A percentile compares a stretch with the other conserved stretches of the same genome.
Conservation (phyloP, 2,329 filamentous ascomycete species). For the Colletotrichum orbiculare region DNA sequence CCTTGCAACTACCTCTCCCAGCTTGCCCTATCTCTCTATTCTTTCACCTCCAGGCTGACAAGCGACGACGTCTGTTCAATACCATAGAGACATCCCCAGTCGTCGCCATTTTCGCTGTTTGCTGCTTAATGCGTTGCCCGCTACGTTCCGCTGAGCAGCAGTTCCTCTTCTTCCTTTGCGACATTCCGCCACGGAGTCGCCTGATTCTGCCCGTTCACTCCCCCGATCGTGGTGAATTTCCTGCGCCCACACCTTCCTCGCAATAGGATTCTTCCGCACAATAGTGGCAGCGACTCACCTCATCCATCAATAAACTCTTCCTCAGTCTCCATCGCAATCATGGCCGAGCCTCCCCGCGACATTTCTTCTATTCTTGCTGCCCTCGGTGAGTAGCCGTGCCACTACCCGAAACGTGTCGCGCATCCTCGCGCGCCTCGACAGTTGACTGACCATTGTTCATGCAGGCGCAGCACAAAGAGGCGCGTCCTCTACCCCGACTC, state of each 20-base stretch:
- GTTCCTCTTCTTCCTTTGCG: neutral
- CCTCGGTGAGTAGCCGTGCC: slow-evolving; percentile 52
- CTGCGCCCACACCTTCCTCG: no score
- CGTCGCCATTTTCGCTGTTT: no score
- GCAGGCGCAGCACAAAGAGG: slow-evolving; percentile 57
- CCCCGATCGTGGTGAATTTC: no score
- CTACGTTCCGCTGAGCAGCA: neutral
- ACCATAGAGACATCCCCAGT: no score
- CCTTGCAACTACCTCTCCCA: slow-evolving; percentile 21
- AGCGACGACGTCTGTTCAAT: no score
- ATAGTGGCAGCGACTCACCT: no score
- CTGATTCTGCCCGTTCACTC: neutral
- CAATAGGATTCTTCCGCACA: no score
- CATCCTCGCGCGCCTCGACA: slow-evolving; percentile 12
- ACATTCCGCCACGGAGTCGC: neutral
- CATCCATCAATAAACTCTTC: no score
- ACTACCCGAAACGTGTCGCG: slow-evolving; percentile 2
- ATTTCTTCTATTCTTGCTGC: slow-evolving; percentile 62
- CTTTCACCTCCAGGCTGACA: slow-evolving; percentile 8
- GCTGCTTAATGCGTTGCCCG: no score
- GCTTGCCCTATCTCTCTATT: slow-evolving; percentile 15
- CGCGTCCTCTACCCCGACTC: slow-evolving; percentile 53
- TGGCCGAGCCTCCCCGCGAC: slow-evolving; percentile 53
- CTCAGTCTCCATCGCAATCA: slow-evolving; percentile 36
- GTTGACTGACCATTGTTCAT: slow-evolving; percentile 35